A percentile compares a stretch with the other conserved stretches of the same genome.
These are phyloP conservation scores for Colletotrichum noveboracense DNA, from an alignment of 2,329 filamentous ascomycete species.

Conservation along the genomic window DNA sequence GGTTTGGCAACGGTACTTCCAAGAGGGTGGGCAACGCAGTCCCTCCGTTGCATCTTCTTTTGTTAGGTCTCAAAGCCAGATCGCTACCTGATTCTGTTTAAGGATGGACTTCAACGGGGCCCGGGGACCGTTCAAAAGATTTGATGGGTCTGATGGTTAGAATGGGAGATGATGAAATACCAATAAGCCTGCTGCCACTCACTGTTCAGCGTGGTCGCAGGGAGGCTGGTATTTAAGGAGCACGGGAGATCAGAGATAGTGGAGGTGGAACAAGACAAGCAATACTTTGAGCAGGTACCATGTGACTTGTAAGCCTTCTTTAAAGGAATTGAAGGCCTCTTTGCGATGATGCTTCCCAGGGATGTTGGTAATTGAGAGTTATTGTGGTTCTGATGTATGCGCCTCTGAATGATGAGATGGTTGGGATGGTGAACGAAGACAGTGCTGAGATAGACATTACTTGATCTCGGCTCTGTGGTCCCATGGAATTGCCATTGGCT, in stretches of 20 bases:
- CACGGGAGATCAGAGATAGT: not conserved
- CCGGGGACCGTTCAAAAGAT: not conserved
- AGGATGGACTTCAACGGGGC: not conserved
- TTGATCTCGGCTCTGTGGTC: fast-evolving
- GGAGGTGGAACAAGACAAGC: not conserved
- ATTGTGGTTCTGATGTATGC: not conserved
- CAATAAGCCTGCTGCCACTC: not conserved
- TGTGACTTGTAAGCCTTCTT: not conserved
- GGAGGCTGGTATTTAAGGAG: not conserved
- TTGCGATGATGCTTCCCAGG: fast-evolving
- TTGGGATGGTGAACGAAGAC: not conserved
- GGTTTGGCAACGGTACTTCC: fast-evolving
- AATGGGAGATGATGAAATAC: not conserved
- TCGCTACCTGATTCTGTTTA: not conserved
- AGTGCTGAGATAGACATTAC: not conserved
- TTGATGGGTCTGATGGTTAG: not conserved
- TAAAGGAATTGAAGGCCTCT: not conserved
- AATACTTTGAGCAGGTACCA: too few relatives aligned
- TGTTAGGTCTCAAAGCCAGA: not conserved
- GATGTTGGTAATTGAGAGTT: fast-evolving
- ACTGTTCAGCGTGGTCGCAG: not conserved
- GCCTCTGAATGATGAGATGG: not conserved
- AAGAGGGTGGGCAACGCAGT: fast-evolving
- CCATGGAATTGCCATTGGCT: fast-evolving
- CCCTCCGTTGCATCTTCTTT: not conserved